These are phyloP conservation scores for Aspergillus spinulosporus DNA, from an alignment of 2,329 filamentous ascomycete species.

Conservation along the genomic window DNA sequence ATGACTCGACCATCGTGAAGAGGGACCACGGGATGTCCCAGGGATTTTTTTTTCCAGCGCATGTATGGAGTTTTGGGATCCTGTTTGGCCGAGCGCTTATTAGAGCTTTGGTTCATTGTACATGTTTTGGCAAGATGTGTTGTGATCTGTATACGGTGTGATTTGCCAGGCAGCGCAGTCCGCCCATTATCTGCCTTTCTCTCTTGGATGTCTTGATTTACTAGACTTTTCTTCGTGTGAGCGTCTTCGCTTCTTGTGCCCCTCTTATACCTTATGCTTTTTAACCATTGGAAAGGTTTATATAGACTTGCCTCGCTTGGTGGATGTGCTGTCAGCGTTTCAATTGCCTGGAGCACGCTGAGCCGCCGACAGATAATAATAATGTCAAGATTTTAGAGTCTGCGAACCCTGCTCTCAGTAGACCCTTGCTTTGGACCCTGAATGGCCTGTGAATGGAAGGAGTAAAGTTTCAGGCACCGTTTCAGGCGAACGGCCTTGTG, in stretches of 20 bases:
- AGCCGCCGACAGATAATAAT: conserved; percentile 19
- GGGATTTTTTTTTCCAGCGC: conserved; percentile 17
- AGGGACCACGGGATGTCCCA: background rate
- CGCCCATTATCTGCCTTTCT: conserved; percentile 18
- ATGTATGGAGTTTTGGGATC: conserved; percentile 29
- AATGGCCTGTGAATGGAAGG: background rate
- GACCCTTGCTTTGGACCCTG: background rate
- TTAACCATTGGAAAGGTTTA: conserved; percentile 14
- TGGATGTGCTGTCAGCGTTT: conserved; percentile 12
- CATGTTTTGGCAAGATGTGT: conserved; percentile 28
- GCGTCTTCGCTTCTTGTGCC: conserved; percentile 11
- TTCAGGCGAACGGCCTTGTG: background rate
- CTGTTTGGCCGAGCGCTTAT: conserved; percentile 26
- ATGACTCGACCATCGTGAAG: conserved; percentile 17
- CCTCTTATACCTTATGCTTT: conserved; percentile 12
- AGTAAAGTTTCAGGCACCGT: background rate
- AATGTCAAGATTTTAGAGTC: conserved; percentile 2
- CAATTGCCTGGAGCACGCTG: conserved; percentile 25
- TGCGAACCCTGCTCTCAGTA: background rate
- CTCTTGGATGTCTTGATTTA: conserved; percentile 19
- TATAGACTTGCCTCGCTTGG: conserved; percentile 30
- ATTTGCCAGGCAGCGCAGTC: conserved; percentile 21
- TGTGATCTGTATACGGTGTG: conserved; percentile 21
- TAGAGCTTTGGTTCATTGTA: conserved; percentile 24
- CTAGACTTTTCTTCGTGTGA: conserved; percentile 14